phyloP scores from a whole-genome alignment of 2,329 filamentous ascomycete genomes.

The Cladosporium sp. region DNA sequence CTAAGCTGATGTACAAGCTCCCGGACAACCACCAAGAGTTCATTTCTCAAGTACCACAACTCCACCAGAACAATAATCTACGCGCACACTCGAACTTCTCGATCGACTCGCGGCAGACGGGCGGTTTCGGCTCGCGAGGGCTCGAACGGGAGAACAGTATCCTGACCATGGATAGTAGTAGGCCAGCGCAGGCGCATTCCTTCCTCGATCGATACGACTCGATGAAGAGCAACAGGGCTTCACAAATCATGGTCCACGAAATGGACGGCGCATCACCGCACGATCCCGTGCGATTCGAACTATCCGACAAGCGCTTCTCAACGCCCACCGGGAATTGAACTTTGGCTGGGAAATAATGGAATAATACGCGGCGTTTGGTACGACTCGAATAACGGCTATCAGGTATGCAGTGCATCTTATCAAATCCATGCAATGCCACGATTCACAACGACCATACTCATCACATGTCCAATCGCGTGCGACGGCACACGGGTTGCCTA shows the following conservation, averaged over 20 bases:
- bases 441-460: background rate
- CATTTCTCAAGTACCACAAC: slow-evolving; percentile 15
- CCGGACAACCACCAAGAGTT: slow-evolving; percentile 26
- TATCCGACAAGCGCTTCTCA: slow-evolving; percentile 11
- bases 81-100: slow-evolving; percentile 6
- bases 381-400: slow-evolving; percentile 5
- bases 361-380: background rate
- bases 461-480: too few relatives aligned
- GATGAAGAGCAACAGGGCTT: slow-evolving; percentile 14
- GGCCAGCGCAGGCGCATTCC: slow-evolving; percentile 14
- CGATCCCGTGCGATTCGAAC: slow-evolving; percentile 4
- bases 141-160: background rate
- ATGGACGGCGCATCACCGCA: slow-evolving; percentile 12
- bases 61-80: background rate
- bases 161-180: slow-evolving; percentile 11
- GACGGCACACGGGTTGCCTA: background rate
- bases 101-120: slow-evolving; percentile 1
- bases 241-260: slow-evolving; percentile 9
- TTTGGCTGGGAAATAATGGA: background rate
- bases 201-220: slow-evolving; percentile 19
- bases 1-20: slow-evolving; percentile 29
- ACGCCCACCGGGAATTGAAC: background rate
- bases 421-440: background rate
- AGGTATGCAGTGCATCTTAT: background rate
- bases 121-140: background rate